Conservation (phyloP, 2,329 filamentous ascomycete genomes). For the Alternaria hordeiaustralica region DNA sequence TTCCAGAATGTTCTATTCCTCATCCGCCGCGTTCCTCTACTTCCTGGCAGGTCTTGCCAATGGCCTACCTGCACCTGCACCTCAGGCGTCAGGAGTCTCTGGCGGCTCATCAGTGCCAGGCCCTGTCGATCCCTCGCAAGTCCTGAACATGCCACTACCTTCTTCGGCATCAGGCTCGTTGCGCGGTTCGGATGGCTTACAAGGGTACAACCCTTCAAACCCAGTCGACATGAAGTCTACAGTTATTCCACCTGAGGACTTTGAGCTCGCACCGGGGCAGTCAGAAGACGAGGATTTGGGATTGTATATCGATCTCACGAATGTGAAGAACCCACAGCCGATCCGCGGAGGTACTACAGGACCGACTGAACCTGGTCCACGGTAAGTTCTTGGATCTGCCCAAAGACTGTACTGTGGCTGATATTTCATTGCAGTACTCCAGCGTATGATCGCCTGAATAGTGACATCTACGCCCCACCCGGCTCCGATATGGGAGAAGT, state of each 20-base stretch:
- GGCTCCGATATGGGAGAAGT: slow-evolving; percentile 50
- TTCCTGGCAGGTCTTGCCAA: slow-evolving; percentile 4
- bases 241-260: slow-evolving; percentile 44
- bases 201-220: slow-evolving; percentile 44
- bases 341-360: slow-evolving; percentile 47
- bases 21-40: neutral
- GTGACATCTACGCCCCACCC: slow-evolving; percentile 49
- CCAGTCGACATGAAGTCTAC: slow-evolving; percentile 41
- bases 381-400: slow-evolving; percentile 11
- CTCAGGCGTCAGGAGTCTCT: slow-evolving; percentile 8
- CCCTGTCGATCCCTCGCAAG: slow-evolving; percentile 14
- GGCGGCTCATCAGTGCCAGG: neutral
- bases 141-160: slow-evolving; percentile 24
- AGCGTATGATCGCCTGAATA: slow-evolving; percentile 49
- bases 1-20: slow-evolving; percentile 1
- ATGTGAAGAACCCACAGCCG: slow-evolving; percentile 51
- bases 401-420: rapidly evolving
- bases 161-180: slow-evolving; percentile 45
- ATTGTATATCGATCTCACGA: slow-evolving; percentile 48
- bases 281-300: slow-evolving; percentile 46
- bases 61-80: slow-evolving; percentile 9
- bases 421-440: neutral
- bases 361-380: slow-evolving; percentile 50
- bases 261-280: slow-evolving; percentile 47
- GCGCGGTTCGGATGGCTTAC: slow-evolving; percentile 40